Base-by-base conservation (phyloP, 192 early-diverging fungal genomes). In the Gamsiella multidivaricata region DNA sequence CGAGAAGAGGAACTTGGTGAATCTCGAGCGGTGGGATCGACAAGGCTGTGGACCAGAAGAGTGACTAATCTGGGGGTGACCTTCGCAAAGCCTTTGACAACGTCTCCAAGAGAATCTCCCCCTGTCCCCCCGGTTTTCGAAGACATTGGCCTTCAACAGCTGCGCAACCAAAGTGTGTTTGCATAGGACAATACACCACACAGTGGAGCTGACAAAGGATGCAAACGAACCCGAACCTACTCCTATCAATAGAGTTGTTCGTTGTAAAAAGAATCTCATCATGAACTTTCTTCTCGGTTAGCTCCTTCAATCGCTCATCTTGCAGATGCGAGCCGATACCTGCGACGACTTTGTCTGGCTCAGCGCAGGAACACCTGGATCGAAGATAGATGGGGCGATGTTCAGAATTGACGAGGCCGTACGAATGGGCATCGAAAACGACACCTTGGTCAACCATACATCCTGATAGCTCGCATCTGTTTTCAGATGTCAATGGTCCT, bases 341-440 rank as follows among this genome's bases (percentile, higher is more conserved):
- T 58, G 58, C 17, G 61, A 54, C 28, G 34, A 36, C 10, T 7
- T 70, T 8, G 42, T 61, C 29, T 70, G 37, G 49, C 23, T 61
- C 8, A 61, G 68, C 9, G 14, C 33, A 2, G 47, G 58, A 11
- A 15, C 28, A 2, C 54, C 54, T 3, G 32, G 54, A 2, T 55
- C 28, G 32, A 55, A 55, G 23, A 57, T 49, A 18, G 66, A 50
- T 31, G 53, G 54, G n/a, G 23, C 17, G 34, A 55, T 59, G 18
- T 14, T 59, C 20, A 55, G 55, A 0, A 51, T 15, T 23, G 66
- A 59, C 53, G 46, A 52, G 1, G 46, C 22, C 5, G 28, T 43
- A 8, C 32, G 25, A 37, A 26, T 51, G 23, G 45, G 34, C 2
- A 29, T 43, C 1, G 12, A 46, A n/a, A 28, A 34, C 1, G 66